phyloP scores from a whole-genome alignment of 1,284 basidiomycete genomes.

The Marasmius oreades region DNA sequence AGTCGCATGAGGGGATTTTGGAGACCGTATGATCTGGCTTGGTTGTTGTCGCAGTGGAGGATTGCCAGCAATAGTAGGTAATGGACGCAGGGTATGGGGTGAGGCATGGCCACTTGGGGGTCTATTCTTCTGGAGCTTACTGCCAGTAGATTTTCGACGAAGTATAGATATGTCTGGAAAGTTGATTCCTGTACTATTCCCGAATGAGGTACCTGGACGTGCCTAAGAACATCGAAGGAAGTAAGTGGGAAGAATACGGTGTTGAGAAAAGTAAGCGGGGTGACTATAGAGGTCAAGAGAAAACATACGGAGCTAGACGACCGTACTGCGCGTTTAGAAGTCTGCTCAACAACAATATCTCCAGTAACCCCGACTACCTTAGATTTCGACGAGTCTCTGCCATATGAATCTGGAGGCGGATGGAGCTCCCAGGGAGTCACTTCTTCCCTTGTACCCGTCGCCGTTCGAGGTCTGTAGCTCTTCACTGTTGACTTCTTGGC shows the following conservation, averaged over 20 bases:
- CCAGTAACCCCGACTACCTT: background rate
- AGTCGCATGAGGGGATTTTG: background rate
- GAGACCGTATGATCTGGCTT: background rate
- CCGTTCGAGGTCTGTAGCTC: conserved; percentile 12
- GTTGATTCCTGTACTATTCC: conserved; percentile 8
- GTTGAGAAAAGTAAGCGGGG: background rate
- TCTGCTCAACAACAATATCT: background rate
- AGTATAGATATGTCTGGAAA: conserved; percentile 13
- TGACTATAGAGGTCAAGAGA: background rate
- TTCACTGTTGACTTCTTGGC: conserved; percentile 1
- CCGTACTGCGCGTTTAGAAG: background rate
- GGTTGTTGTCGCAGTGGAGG: conserved; percentile 11
- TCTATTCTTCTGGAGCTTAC: conserved; percentile 9
- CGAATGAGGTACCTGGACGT: conserved; percentile 10
- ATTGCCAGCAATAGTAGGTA: conserved; percentile 17
- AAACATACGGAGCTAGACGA: background rate
- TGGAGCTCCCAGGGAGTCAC: conserved; percentile 37
- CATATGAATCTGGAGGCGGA: conserved; percentile 23
- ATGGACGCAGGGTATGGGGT: conserved; percentile 9
- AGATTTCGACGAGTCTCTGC: conserved; percentile 9
- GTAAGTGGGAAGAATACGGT: background rate
- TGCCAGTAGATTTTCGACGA: conserved; percentile 17
- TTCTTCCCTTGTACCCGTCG: conserved; percentile 28
- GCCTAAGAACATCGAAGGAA: conserved; percentile 1
- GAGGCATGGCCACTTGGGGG: conserved; percentile 5